Conservation (phyloP, 2,329 filamentous ascomycete species). For the Hypoxylon sp. region DNA sequence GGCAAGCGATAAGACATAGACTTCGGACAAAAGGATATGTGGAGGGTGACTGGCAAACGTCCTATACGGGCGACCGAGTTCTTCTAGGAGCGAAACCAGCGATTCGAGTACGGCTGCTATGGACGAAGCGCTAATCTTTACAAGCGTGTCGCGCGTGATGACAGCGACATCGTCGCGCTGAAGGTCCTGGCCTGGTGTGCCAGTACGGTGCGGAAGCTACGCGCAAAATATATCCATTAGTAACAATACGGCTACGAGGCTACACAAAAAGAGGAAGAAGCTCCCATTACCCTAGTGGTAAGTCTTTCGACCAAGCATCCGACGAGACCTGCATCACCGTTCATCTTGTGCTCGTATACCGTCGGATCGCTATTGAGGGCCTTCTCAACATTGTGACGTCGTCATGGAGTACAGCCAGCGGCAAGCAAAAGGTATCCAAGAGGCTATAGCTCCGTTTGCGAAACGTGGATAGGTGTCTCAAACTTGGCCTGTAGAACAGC, state of each 20-base stretch:
- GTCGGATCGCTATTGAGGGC: constrained; percentile 52
- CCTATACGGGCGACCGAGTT: constrained; percentile 69
- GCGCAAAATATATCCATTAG: constrained; percentile 42
- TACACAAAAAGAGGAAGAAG: constrained; percentile 22
- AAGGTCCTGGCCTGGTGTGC: constrained; percentile 69
- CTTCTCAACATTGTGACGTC: constrained; percentile 55
- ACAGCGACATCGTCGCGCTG: constrained; percentile 72
- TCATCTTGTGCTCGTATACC: constrained; percentile 63
- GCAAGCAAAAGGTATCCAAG: constrained; percentile 24
- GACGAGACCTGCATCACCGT: constrained; percentile 71
- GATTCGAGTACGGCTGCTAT: constrained; percentile 70
- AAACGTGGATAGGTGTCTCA: constrained; percentile 40
- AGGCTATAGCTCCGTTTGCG: constrained; percentile 32
- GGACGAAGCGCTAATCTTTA: constrained; percentile 70
- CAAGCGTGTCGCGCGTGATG: constrained; percentile 72
- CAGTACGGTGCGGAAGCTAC: constrained; percentile 75
- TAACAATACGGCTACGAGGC: constrained; percentile 33
- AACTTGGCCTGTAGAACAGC: constrained; percentile 28
- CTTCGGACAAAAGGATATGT: constrained; percentile 74
- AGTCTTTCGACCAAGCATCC: constrained; percentile 74
- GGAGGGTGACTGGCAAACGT: constrained; percentile 67
- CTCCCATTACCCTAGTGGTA: constrained; percentile 68
- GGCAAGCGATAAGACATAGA: constrained; percentile 74
- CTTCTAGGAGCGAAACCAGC: constrained; percentile 71
- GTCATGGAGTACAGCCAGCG: constrained; percentile 49